Conservation (phyloP, 495 filamentous ascomycete genomes). For the Hypomontagnella submonticulosa region DNA sequence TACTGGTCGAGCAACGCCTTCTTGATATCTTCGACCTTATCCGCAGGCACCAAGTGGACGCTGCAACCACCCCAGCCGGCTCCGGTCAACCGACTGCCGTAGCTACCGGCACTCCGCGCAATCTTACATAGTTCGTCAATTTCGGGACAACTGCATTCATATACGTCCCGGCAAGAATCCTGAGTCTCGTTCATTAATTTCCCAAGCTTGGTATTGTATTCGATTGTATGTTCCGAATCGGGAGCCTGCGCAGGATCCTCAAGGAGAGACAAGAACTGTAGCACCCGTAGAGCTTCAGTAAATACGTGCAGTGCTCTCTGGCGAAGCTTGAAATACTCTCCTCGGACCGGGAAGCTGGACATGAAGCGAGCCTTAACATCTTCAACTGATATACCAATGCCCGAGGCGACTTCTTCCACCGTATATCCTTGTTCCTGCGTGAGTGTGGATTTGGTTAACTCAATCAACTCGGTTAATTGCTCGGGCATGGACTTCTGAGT, state of each 20-base stretch:
- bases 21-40: conserved; percentile 85
- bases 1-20: conserved; percentile 82
- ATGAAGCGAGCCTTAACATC: conserved; percentile 80
- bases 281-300: conserved; percentile 85
- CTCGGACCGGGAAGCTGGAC: conserved; percentile 85
- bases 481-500: conserved; percentile 63
- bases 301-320: conserved; percentile 92
- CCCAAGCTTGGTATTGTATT: conserved; percentile 77
- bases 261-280: conserved; percentile 81
- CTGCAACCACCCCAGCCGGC: conserved; percentile 98
- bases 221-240: conserved; percentile 60
- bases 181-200: conserved; percentile 90
- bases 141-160: conserved; percentile 91
- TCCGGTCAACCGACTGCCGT: conserved; percentile 88
- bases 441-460: conserved; percentile 70
- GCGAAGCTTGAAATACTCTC: conserved; percentile 86
- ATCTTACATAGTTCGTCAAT: conserved; percentile 87
- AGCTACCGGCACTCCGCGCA: conserved; percentile 79
- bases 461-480: conserved; percentile 76
- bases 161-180: conserved; percentile 80
- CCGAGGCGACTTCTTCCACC: conserved; percentile 81
- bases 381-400: conserved; percentile 72
- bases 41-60: conserved; percentile 89
- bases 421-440: conserved; percentile 85
- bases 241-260: conserved; percentile 51